phyloP scores from a whole-genome alignment of 192 early-diverging fungal genomes.

The Backusella australiensis region DNA sequence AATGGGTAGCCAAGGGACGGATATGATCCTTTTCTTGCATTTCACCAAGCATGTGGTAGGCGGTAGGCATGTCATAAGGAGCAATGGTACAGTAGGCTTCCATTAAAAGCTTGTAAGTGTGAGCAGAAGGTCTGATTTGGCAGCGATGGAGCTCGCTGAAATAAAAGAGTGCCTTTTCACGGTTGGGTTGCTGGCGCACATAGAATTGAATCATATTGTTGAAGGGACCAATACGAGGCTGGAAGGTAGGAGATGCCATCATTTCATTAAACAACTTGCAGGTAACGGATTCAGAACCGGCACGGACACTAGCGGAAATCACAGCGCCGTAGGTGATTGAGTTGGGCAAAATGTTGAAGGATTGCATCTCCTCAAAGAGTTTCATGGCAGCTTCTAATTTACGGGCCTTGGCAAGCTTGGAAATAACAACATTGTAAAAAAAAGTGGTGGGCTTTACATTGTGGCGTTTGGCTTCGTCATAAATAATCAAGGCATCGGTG shows the following conservation, averaged over 20 bases:
- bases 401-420: constrained; percentile 57
- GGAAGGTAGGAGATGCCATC: constrained; percentile 40
- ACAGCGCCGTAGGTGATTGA: constrained; percentile 56
- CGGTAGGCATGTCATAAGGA: constrained; percentile 55
- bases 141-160: constrained; percentile 41
- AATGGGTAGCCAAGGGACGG: constrained; percentile 47
- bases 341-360: constrained; percentile 45
- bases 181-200: constrained; percentile 50
- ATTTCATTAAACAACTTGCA: constrained; percentile 47
- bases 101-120: constrained; percentile 56
- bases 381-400: constrained; percentile 49
- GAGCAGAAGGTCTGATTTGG: constrained; percentile 48
- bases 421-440: constrained; percentile 61
- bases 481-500: constrained; percentile 47
- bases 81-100: constrained; percentile 52
- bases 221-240: constrained; percentile 51
- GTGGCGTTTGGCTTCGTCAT: constrained; percentile 53
- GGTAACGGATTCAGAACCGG: constrained; percentile 50
- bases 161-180: constrained; percentile 45
- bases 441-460: constrained; percentile 53
- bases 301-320: constrained; percentile 54
- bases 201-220: constrained; percentile 67
- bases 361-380: constrained; percentile 57
- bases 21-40: constrained; percentile 38
- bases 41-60: constrained; percentile 42